phyloP scores from a whole-genome alignment of 116 monocot species.

The Dioscorea cayenensis region DNA sequence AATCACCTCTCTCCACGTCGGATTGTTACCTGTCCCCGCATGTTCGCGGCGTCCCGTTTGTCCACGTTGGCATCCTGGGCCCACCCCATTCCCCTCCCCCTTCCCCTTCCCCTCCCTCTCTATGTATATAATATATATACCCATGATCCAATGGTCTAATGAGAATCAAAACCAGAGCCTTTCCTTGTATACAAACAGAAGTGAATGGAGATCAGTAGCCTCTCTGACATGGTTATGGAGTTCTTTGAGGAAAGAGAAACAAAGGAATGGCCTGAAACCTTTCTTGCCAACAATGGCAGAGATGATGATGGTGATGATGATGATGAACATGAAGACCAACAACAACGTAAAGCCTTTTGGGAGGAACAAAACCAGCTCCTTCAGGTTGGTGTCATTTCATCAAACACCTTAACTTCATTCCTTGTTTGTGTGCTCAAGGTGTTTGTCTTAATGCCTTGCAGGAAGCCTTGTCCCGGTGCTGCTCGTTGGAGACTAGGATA shows the following conservation, averaged over 20 bases:
- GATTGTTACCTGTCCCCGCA: not conserved
- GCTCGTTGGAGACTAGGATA: constrained; percentile 54
- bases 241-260: constrained; percentile 48
- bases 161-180: not conserved
- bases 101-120: not conserved
- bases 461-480: constrained; percentile 40
- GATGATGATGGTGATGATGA: constrained; percentile 18
- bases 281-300: not conserved
- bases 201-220: constrained; percentile 14
- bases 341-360: constrained; percentile 43
- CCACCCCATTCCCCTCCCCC: not conserved
- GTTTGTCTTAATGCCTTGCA: not conserved
- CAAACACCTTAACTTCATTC: not conserved
- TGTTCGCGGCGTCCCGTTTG: constrained; percentile 27
- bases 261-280: too few species aligned
- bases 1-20: not conserved
- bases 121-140: not conserved
- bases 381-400: constrained; percentile 22
- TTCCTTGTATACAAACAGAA: not conserved
- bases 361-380: constrained; percentile 52
- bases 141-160: too few species aligned
- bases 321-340: not conserved
- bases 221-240: constrained; percentile 53
- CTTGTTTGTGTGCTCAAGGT: not conserved
- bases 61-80: constrained; percentile 11